These are phyloP conservation scores for Citrus mangshanensis DNA, from an alignment of 345 rosid species.

Conservation along the genomic window DNA sequence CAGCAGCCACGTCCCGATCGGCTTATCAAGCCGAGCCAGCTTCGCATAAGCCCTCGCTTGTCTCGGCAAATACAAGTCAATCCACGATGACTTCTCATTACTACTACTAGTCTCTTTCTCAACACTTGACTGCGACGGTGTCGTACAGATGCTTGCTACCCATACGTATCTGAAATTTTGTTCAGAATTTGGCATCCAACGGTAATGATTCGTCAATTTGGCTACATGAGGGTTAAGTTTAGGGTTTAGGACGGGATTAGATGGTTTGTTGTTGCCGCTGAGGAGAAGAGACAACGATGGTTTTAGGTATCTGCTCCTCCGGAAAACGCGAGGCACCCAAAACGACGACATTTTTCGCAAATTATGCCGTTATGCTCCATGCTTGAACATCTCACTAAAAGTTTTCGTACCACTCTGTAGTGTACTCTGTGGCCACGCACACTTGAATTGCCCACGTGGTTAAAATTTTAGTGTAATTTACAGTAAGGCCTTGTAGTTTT, in stretches of 20 bases:
- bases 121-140: constrained; percentile 23
- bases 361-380: neutral
- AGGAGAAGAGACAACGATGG: constrained; percentile 25
- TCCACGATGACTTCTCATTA: constrained; percentile 48
- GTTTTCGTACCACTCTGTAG: too few species aligned
- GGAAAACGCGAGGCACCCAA: constrained; percentile 23
- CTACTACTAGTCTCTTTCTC: constrained; percentile 25
- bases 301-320: constrained; percentile 17
- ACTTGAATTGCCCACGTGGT: neutral
- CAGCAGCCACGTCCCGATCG: constrained; percentile 91
- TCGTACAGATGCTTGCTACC: constrained; percentile 36
- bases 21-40: constrained; percentile 83
- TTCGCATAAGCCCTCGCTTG: constrained; percentile 60
- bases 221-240: neutral
- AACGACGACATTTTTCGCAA: constrained; percentile 32
- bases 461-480: too few species aligned
- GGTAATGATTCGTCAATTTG: constrained; percentile 7
- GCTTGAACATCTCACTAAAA: too few species aligned
- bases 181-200: constrained; percentile 13
- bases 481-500: neutral
- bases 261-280: neutral
- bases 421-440: too few species aligned
- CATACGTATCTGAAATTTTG: constrained; percentile 21
- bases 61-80: constrained; percentile 65
- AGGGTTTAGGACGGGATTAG: constrained; percentile 2